Base-by-base conservation (phyloP, 352 stramenopile species). In the Pythium periplocum region DNA sequence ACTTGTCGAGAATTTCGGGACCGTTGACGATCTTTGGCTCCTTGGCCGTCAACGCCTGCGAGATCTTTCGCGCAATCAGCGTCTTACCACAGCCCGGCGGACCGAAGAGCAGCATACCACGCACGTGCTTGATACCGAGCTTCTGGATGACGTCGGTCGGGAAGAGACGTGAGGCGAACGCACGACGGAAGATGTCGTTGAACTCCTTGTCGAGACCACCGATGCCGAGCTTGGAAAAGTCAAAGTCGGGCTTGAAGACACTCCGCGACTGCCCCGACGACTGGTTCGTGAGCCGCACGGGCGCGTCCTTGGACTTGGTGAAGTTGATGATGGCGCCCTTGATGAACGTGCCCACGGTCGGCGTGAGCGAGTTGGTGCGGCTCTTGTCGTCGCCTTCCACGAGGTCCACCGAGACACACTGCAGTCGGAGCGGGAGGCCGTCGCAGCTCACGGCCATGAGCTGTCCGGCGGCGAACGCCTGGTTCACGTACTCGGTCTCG, bases 1-100 rank as follows among this genome's bases (percentile, higher is more conserved):
- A 99, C 69, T 99, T 99, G 81, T 99, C 96, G 6, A 99, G 78
- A 64, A 99, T 97, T 71, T 99, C 97, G 0, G 97, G 97, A 41
- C 97, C 97, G 63, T 99, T 99, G 48, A 99, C 97, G 73, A 99
- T 97, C 62, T 99, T 96, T 6, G 87, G 87, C 61, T 95, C 83
- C 37, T 76, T 98, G 9, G 96, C 93, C 61, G 98, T 99, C 48
- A 99, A 75, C 35, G 96, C 94, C 61, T 94, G 80, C 44, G 78
- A 88, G 73, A 99, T 99, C 77, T 99, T 96, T 10, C 97, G 83
- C 10, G 97, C 97, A 65, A 99, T 99, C 7, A 99, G 77, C 39
- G 97, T 99, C 73, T 99, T 99, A 45, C 90, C 90, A 53, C 89
- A 97, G 6, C 88, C 88, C 0, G 89, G 87, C 5, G 89, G 87